These are phyloP conservation scores for Quercus bicolor DNA, from an alignment of 306 rosid genomes.

Conservation along the genomic window DNA sequence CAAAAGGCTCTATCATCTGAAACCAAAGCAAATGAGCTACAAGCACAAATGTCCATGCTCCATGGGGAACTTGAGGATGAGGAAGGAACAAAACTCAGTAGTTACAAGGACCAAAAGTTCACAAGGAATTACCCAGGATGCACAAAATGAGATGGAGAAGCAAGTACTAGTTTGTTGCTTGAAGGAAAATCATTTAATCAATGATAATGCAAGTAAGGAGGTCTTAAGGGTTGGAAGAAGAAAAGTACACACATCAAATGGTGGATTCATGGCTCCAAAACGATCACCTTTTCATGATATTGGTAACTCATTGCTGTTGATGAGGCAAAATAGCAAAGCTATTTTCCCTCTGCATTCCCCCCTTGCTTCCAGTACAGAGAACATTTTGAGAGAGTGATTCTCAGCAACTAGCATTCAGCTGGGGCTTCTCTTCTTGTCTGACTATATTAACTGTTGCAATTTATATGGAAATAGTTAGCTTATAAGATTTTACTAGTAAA, in stretches of 20 bases:
- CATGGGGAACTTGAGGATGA: constrained; percentile 32
- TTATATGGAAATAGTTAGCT: not conserved
- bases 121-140: constrained; percentile 18
- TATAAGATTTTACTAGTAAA: not conserved
- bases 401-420: not conserved
- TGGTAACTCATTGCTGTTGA: constrained; percentile 44
- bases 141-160: constrained; percentile 73
- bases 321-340: constrained; percentile 46
- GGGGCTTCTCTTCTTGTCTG: not conserved
- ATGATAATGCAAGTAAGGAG: constrained; percentile 39
- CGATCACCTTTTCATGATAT: constrained; percentile 58
- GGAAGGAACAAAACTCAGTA: constrained; percentile 29
- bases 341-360: constrained; percentile 41
- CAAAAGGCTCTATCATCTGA: constrained; percentile 60
- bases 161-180: constrained; percentile 59
- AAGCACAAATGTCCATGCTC: constrained; percentile 37
- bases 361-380: constrained; percentile 28
- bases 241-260: constrained; percentile 17
- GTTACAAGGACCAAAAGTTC: constrained; percentile 16
- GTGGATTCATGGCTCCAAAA: constrained; percentile 23
- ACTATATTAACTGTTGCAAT: not conserved
- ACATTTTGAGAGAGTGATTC: constrained; percentile 5
- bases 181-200: constrained; percentile 46
- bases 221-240: constrained; percentile 34
- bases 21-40: constrained; percentile 42